Base-by-base conservation (phyloP, 208 protist species). In the Trypanosoma brucei region DNA sequence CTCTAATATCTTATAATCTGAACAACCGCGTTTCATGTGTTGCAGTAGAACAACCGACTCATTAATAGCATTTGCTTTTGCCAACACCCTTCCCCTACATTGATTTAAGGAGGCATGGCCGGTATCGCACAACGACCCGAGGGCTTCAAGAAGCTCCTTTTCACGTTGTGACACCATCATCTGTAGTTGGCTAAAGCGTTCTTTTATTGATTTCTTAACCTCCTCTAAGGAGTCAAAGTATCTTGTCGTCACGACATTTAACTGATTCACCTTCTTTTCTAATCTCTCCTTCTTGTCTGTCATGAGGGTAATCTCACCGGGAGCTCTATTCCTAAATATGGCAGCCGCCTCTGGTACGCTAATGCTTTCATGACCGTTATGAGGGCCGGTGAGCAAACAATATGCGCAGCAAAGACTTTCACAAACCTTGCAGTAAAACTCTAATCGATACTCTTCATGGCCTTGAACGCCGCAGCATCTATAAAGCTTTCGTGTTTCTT, bases 361-460 rank as follows among this genome's bases (percentile, higher is more conserved):
- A 9, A 73, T 69, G 55, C 78, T 86, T n/a, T 59, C 62, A 64
- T 94, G 88, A 35, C 80, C 71, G 38, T 72, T 75, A 61, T 94
- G 88, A 5, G 82, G 81, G 0, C 84, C 88, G 1, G 88, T 78
- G 51, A 86, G 83, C 11, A 94, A 77, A 65, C 88, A 94, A 71
- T 94, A 91, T n/a, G 88, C 88, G 62, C 88, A 94, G 61, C 88
- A 94, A 31, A 94, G 53, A 49, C 84, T 75, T 22, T 76, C 80
- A 58, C 88, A 94, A 38, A 75, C 60, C 3, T 57, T 45, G 52
- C 88, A 94, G 72, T 77, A 94, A 66, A 94, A 94, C 75, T 91
- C 84, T 9, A 78, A 76, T 33, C 78, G 72, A 59, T 94, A 91
- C 68, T 88, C 88, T 55, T 91, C 84, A 49, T 94, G 88, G 8